These are phyloP conservation scores for Choanephora cucurbitarum DNA, from an alignment of 371 early-diverging fungal genomes.

Conservation along the genomic window DNA sequence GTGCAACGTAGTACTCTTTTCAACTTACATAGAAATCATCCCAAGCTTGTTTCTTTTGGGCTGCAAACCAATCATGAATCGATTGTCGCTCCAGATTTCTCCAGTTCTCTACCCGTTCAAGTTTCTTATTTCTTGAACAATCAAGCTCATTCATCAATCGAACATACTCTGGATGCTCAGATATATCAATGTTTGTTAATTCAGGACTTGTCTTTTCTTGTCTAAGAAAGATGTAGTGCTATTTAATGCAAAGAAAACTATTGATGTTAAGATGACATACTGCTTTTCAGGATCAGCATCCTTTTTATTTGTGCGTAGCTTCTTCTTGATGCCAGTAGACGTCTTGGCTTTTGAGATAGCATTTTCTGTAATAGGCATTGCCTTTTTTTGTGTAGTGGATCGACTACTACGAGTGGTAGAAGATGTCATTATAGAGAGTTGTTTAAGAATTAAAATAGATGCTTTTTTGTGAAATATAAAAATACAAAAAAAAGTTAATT, in stretches of 20 bases:
- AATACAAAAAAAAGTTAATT: conserved; percentile 10
- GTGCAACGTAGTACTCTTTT: neutral
- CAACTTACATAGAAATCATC: conserved; percentile 35
- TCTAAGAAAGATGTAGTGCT: conserved; percentile 1
- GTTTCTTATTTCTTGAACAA: conserved; percentile 21
- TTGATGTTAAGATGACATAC: neutral
- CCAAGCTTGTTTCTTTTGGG: conserved; percentile 34
- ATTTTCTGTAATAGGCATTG: conserved; percentile 6
- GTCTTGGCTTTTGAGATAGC: conserved; percentile 7
- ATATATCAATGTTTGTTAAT: conserved; percentile 14
- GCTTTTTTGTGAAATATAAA: neutral
- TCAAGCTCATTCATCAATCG: conserved; percentile 30
- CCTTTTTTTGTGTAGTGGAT: conserved; percentile 18
- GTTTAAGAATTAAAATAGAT: neutral
- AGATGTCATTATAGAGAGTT: conserved; percentile 22
- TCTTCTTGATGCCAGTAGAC: conserved; percentile 16
- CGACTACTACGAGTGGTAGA: conserved; percentile 27
- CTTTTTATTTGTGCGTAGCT: conserved; percentile 11
- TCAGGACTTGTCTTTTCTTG: conserved; percentile 5
- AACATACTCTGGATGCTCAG: conserved; percentile 31
- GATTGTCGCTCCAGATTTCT: conserved; percentile 25
- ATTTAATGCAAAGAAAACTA: neutral
- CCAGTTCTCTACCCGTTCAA: conserved; percentile 25
- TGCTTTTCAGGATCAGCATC: conserved; percentile 9
- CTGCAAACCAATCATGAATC: conserved; percentile 32